Base-by-base conservation (phyloP, 2,329 filamentous ascomycete species). In the Coniochaeta prunicola region DNA sequence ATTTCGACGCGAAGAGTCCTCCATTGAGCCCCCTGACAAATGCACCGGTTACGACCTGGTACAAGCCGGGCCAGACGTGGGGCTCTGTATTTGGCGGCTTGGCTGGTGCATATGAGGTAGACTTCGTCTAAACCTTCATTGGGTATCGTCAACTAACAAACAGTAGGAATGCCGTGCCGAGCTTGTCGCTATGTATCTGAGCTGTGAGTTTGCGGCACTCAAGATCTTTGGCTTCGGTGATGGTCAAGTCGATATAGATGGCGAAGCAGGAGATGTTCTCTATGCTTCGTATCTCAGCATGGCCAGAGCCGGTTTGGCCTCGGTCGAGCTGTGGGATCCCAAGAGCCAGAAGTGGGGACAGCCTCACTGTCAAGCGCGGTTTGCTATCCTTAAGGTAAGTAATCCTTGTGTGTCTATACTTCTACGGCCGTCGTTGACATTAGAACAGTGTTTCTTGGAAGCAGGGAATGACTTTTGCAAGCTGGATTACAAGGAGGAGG, bases 21-120 rank as follows among this genome's bases (percentile, higher is more conserved):
- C 93, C 93, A 0, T 76, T 91, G 57, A 96, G 86, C 67, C 93
- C 92, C 0, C 74, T 97, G 42, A 90, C 86, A 5, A 80, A 84
- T 61, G 88, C 93, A 73, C 89, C 90, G 1, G 80, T 97, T 54
- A 84, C 83, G 2, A 91, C 88, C 1, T 97, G 89, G 87, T 97
- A 97, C 78, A 96, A 94, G 74, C 91, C 91, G 2, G 92, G 92
- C 2, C 91, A 97, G 74, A 97, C 93, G 0, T 97, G 92, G 92
- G 90, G 91, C 59, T 91, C 88, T 5, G 91, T 96, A 0, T 97
- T 97, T 69, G 92, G 92, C 28, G 85, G 89, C 61, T 85, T 96
- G 63, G 91, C 92, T 38, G 91, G 89, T 3, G 90, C 88, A 17
- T 97, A 96, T 68, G 93, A 97, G 74, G 64, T 65, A 56, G 2